Percentiles rank a stretch among this genome's conserved stretches.
Evolutionary conservation across 2,329 filamentous ascomycete genomes (phyloP).

Genomic region (Clarireedia paspali): DNA sequence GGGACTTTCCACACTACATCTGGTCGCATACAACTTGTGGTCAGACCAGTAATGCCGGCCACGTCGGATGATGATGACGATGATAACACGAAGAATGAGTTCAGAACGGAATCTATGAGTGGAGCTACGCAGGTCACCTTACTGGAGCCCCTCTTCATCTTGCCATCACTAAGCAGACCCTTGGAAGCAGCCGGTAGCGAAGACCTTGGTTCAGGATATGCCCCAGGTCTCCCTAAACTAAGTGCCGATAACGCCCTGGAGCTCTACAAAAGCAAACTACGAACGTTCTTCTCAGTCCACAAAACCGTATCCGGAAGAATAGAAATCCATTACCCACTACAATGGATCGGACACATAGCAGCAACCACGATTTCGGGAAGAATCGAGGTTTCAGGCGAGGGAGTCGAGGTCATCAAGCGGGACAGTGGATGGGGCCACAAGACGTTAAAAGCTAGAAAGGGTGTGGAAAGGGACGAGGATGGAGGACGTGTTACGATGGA

Average conservation of each 20-base stretch:
- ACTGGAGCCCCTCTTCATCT: slow-evolving; percentile 15
- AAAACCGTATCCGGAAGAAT: slow-evolving; percentile 16
- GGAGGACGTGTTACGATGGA: slow-evolving; percentile 18
- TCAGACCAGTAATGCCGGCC: slow-evolving; percentile 20
- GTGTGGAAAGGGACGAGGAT: slow-evolving; percentile 16
- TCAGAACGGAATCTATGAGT: slow-evolving; percentile 22
- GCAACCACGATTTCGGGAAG: slow-evolving; percentile 20
- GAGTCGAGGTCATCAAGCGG: slow-evolving; percentile 17
- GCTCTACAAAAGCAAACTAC: slow-evolving; percentile 10
- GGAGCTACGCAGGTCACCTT: slow-evolving; percentile 18
- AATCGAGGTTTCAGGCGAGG: slow-evolving; percentile 18
- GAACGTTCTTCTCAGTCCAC: slow-evolving; percentile 19
- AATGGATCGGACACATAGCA: slow-evolving; percentile 23
- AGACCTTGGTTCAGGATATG: not conserved
- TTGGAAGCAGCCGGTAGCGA: not conserved
- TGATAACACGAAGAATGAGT: slow-evolving; percentile 9
- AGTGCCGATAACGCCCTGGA: not conserved
- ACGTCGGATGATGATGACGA: slow-evolving; percentile 2
- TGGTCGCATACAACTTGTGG: slow-evolving; percentile 15
- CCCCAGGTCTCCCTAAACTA: not conserved
- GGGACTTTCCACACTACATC: slow-evolving; percentile 19
- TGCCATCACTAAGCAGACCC: not conserved
- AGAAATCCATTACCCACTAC: slow-evolving; percentile 18
- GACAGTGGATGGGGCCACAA: slow-evolving; percentile 18
- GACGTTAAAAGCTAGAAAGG: slow-evolving; percentile 20